Evolutionary conservation across 192 early-diverging fungal genomes (phyloP), one percentile per base, ranked within the genome.

Genomic region (Coemansia sp.): DNA sequence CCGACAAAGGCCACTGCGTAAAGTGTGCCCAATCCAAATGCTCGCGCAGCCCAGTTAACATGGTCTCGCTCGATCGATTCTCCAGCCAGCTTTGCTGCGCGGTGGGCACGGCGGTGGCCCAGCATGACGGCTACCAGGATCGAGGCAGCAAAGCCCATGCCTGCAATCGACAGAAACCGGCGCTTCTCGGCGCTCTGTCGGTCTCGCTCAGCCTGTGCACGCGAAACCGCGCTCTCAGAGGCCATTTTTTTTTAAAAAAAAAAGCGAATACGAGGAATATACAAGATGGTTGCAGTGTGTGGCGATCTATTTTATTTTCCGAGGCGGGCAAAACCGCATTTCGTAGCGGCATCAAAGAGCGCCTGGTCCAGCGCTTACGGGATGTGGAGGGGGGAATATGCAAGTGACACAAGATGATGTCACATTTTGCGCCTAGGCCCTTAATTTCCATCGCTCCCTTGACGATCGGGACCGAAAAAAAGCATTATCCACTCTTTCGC

Each of bases 21-120:
- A 2, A 81, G 66, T 13, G 78, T 81, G 14, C 78, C 78, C 5
- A 81, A 21, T 0, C 72, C 78, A 46, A 81, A 72, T 6, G 78
- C 78, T 9, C 64, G 51, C 10, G 71, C 43, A 10, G 70, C 73
- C 69, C 68, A 72, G 56, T 57, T 61, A 14, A 67, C 66, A 24
- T 74, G 65, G 57, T 46, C 60, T 31, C 31, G 55, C 5, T 70
- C 24, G 34, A 74, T 79, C 20, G 37, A 36, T 34, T 66, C 69
- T 40, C 72, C 69, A 2, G 69, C 66, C 1, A 48, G 28, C 0
- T 56, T 14, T 2, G 78, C 78, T 20, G 55, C 28, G 16, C 55
- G 39, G 56, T 66, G 63, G 18, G 78, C 78, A 1, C 78, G 65
- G 34, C 78, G 73, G 63, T 81, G 78, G 28, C 73, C 73, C 38